A percentile compares a stretch with the other conserved stretches of the same genome.
phyloP scores from a whole-genome alignment of 768 basidiomycete species.

The Amanita rubescens region DNA sequence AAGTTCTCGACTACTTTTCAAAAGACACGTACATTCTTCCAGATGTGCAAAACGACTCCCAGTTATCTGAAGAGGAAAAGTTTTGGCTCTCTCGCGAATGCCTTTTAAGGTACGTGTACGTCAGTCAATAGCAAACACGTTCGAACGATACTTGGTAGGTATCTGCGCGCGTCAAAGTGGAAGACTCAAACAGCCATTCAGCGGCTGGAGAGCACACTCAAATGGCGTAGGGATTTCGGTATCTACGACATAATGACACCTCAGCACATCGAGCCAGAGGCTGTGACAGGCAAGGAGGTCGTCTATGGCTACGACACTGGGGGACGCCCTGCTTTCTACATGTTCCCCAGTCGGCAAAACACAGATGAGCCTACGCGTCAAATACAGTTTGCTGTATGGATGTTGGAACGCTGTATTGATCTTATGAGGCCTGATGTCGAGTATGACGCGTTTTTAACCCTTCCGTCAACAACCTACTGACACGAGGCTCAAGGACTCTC shows the following conservation, averaged over 20 bases:
- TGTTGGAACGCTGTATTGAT: slow-evolving; percentile 69
- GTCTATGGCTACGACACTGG: slow-evolving; percentile 66
- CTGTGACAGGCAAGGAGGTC: slow-evolving; percentile 76
- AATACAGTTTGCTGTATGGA: slow-evolving; percentile 68
- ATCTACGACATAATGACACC: slow-evolving; percentile 56
- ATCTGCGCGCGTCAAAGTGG: slow-evolving; percentile 77
- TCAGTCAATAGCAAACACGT: background rate
- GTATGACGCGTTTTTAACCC: slow-evolving; percentile 31
- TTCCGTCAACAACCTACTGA: background rate
- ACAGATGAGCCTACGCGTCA: slow-evolving; percentile 63
- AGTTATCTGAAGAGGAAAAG: slow-evolving; percentile 57
- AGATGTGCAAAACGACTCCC: slow-evolving; percentile 32
- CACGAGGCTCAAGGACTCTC: slow-evolving; percentile 39
- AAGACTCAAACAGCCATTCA: slow-evolving; percentile 47
- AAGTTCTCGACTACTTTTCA: slow-evolving; percentile 55
- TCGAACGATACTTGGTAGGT: slow-evolving; percentile 32
- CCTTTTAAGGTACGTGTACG: slow-evolving; percentile 45
- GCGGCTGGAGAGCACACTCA: slow-evolving; percentile 63
- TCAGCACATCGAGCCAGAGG: slow-evolving; percentile 67
- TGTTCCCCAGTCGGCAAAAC: slow-evolving; percentile 68
- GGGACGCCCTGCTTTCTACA: slow-evolving; percentile 63
- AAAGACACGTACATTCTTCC: slow-evolving; percentile 46
- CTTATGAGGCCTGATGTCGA: slow-evolving; percentile 79
- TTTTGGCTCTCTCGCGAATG: slow-evolving; percentile 81
- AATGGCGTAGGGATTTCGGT: slow-evolving; percentile 77